Percentiles rank a stretch among this genome's conserved stretches.
phyloP scores from a whole-genome alignment of 2,329 filamentous ascomycete genomes.

The Periconia sp. region DNA sequence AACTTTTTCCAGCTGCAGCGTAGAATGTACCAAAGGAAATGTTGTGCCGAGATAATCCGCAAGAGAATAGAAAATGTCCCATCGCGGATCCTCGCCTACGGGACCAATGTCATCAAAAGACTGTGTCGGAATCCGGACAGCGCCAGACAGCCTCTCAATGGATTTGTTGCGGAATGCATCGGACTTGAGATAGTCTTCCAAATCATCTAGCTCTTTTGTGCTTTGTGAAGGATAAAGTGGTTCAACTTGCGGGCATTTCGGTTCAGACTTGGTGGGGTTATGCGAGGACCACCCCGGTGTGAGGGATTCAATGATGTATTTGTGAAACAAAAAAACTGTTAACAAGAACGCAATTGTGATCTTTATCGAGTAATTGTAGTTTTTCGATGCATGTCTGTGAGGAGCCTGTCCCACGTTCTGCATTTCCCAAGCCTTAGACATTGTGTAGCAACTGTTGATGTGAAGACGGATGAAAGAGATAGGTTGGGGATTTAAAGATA shows the following conservation, averaged over 20 bases:
- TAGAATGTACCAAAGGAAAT: conserved; percentile 42
- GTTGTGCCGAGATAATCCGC: conserved; percentile 41
- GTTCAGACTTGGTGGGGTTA: conserved; percentile 2
- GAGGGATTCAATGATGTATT: conserved; percentile 14
- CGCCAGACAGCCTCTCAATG: conserved; percentile 45
- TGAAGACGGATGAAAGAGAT: conserved; percentile 1
- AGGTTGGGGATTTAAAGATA: conserved; percentile 5
- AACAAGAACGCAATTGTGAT: conserved; percentile 8
- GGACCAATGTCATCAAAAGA: conserved; percentile 59
- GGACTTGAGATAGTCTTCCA: conserved; percentile 30
- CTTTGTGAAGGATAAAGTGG: conserved; percentile 25
- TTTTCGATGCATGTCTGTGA: background rate
- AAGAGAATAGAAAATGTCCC: conserved; percentile 60
- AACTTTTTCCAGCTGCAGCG: conserved; percentile 55
- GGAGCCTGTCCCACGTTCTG: background rate
- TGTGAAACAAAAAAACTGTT: conserved; percentile 12
- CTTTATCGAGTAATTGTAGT: conserved; percentile 1
- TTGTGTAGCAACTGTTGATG: conserved; percentile 10
- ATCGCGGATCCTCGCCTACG: conserved; percentile 59
- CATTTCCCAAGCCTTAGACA: conserved; percentile 19
- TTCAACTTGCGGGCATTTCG: conserved; percentile 31
- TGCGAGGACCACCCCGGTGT: conserved; percentile 1
- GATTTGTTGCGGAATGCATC: conserved; percentile 32
- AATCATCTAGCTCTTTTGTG: conserved; percentile 29
- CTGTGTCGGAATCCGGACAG: conserved; percentile 58